phyloP scores from a whole-genome alignment of 2,329 filamentous ascomycete genomes.

The Microdochium trichocladiopsis region DNA sequence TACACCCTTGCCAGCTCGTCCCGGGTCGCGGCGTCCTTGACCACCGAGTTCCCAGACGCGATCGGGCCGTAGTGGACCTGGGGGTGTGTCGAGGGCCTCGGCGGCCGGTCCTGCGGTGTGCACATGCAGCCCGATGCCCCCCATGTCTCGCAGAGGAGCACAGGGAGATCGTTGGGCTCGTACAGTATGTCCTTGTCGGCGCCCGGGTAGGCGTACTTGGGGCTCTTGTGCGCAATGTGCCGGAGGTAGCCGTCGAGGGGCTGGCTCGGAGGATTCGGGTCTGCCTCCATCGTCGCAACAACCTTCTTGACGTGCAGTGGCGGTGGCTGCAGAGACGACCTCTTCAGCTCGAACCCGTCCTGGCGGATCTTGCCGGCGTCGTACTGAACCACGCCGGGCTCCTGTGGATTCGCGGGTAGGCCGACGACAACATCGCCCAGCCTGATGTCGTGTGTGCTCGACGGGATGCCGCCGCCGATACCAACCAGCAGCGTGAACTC shows the following conservation, averaged over 20 bases:
- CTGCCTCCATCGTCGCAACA: background rate
- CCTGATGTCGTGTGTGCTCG: background rate
- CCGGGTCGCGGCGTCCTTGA: background rate
- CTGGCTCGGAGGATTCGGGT: background rate
- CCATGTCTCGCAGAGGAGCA: background rate
- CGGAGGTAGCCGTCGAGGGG: background rate
- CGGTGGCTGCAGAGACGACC: background rate
- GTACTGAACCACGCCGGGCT: background rate
- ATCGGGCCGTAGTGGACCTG: slow-evolving; percentile 1
- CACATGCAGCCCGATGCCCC: background rate
- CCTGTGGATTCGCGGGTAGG: background rate
- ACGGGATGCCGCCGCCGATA: background rate
- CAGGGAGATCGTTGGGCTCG: background rate
- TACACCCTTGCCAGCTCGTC: background rate
- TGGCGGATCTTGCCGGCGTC: background rate
- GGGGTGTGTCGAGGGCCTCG: background rate
- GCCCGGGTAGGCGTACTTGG: background rate
- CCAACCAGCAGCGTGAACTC: background rate
- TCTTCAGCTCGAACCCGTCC: background rate
- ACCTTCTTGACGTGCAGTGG: background rate
- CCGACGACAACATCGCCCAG: background rate
- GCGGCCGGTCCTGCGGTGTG: background rate
- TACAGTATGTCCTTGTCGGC: background rate
- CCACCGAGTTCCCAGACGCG: slow-evolving; percentile 1
- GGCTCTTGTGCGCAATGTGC: background rate